Percentiles rank a stretch among this genome's conserved stretches.
These are phyloP conservation scores for Talaromyces sp. DNA, from an alignment of 2,329 filamentous ascomycete genomes.

Conservation along the genomic window DNA sequence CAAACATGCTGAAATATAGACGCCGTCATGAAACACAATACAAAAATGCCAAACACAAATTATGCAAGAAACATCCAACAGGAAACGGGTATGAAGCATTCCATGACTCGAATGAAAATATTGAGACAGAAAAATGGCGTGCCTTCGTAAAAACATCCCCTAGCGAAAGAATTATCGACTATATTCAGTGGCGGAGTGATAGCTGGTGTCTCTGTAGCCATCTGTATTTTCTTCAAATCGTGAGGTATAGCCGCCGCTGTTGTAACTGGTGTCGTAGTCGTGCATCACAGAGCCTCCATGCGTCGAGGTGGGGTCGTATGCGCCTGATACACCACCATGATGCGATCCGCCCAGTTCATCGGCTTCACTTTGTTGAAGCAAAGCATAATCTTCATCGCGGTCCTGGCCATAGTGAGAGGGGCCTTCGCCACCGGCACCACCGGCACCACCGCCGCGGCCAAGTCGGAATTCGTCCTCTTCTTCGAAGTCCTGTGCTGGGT, in stretches of 20 bases:
- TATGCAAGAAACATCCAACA: conserved; percentile 6
- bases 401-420: conserved; percentile 39
- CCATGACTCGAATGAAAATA: background rate
- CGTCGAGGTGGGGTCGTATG: conserved; percentile 39
- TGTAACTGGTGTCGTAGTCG: conserved; percentile 40
- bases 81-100: background rate
- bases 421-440: conserved; percentile 30
- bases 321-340: conserved; percentile 35
- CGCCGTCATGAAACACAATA: conserved; percentile 5
- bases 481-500: conserved; percentile 44
- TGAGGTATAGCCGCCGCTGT: conserved; percentile 38
- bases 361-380: conserved; percentile 47
- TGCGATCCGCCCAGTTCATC: conserved; percentile 40
- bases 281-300: conserved; percentile 33
- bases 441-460: conserved; percentile 26
- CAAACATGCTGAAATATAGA: conserved; percentile 1
- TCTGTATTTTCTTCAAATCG: conserved; percentile 24
- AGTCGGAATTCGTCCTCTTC: conserved; percentile 46
- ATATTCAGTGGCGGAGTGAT: conserved; percentile 25
- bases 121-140: conserved; percentile 11
- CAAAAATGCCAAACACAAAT: conserved; percentile 6
- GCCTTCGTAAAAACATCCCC: conserved; percentile 12
- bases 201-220: conserved; percentile 21
- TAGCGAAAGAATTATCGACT: conserved; percentile 21
- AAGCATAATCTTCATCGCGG: conserved; percentile 51